Conservation (phyloP, 306 rosid species). For the Sophora flavescens region DNA sequence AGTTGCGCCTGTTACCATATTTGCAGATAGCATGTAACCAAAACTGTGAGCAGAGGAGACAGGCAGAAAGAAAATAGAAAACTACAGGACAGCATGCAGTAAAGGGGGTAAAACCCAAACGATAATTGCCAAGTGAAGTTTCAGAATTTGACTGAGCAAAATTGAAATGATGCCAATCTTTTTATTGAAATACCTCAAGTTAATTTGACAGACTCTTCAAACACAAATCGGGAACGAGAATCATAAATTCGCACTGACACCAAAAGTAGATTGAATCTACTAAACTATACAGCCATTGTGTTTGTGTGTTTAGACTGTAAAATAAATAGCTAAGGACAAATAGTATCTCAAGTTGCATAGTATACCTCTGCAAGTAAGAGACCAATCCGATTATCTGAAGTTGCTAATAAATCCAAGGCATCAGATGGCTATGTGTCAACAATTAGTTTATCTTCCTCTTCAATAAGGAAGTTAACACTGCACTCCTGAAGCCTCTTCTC, state of each 20-base stretch:
- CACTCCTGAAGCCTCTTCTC: conserved; percentile 82
- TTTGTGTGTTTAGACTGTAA: no score
- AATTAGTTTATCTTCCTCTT: conserved; percentile 84
- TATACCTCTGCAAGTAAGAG: conserved; percentile 92
- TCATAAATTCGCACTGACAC: conserved; percentile 6
- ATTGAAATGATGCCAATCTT: background rate
- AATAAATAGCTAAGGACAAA: background rate
- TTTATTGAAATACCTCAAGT: background rate
- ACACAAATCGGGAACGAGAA: conserved; percentile 14
- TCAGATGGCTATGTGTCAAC: conserved; percentile 80
- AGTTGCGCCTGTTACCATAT: conserved; percentile 85
- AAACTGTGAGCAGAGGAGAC: conserved; percentile 32
- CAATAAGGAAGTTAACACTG: conserved; percentile 84
- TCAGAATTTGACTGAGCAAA: background rate
- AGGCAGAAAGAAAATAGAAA: conserved; percentile 4
- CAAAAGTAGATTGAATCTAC: background rate
- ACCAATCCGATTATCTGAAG: conserved; percentile 90
- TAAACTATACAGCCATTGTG: background rate
- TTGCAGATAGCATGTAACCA: conserved; percentile 36
- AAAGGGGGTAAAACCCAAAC: conserved; percentile 6
- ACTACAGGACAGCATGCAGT: conserved; percentile 17
- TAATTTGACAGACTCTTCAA: conserved; percentile 14
- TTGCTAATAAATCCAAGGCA: conserved; percentile 80
- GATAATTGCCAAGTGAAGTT: conserved; percentile 8
- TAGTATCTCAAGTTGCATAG: conserved; percentile 23